Percentiles rank a stretch among this genome's conserved stretches.
Conservation (phyloP, 345 rosid genomes). For the Eucalyptus cloeziana region DNA sequence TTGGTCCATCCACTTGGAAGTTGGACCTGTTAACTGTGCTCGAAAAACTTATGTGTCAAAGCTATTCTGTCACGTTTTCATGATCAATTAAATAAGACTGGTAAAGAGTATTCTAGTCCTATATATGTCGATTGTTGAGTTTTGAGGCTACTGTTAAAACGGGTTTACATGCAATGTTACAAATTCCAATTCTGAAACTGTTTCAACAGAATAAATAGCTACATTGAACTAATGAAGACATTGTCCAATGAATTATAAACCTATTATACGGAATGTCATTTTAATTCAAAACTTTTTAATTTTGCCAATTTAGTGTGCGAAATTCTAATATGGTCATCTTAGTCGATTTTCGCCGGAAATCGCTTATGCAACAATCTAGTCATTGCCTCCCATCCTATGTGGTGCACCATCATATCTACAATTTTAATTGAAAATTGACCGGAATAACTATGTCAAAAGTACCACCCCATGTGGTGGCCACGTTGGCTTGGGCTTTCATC, state of each 20-base stretch:
- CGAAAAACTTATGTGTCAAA: not conserved
- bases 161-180: not conserved
- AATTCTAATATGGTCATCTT: too few species aligned
- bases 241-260: not conserved
- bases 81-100: not conserved
- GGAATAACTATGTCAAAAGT: accelerated
- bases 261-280: too few species aligned
- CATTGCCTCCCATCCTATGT: not conserved
- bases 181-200: not conserved
- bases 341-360: accelerated
- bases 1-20: not conserved
- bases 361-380: not conserved
- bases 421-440: accelerated
- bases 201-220: not conserved
- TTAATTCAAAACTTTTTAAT: too few species aligned
- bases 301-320: not conserved
- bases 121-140: not conserved
- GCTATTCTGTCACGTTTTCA: not conserved
- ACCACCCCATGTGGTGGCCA: too few species aligned
- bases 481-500: too few species aligned
- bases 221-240: not conserved
- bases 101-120: not conserved
- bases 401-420: too few species aligned
- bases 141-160: not conserved
- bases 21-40: not conserved